Conservation (phyloP, 2,329 filamentous ascomycete genomes). For the Penicillium frequentans region DNA sequence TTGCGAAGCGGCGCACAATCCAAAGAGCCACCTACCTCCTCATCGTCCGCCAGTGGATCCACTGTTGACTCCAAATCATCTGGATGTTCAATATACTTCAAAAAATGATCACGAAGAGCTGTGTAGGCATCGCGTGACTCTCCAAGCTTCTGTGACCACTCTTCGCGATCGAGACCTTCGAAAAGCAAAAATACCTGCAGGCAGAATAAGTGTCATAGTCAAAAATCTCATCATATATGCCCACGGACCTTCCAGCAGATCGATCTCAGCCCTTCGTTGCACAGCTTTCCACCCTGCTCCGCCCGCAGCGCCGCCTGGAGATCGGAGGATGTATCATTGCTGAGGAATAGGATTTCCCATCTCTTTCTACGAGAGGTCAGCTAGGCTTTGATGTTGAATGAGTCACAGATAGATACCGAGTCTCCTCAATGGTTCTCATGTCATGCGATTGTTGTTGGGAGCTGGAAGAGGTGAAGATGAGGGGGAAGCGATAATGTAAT, state of each 20-base stretch:
- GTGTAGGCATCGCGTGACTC: conserved; percentile 74
- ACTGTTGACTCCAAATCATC: conserved; percentile 72
- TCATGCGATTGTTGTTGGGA: conserved; percentile 20
- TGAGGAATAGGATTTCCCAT: conserved; percentile 65
- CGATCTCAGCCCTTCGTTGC: conserved; percentile 73
- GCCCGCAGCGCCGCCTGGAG: conserved; percentile 65
- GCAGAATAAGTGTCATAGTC: conserved; percentile 21
- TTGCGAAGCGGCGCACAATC: not conserved
- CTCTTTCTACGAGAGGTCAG: conserved; percentile 52
- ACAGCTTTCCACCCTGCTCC: conserved; percentile 62
- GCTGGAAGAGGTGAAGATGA: conserved; percentile 8
- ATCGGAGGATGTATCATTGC: conserved; percentile 57
- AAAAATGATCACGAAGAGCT: conserved; percentile 69
- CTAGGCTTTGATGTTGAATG: not conserved
- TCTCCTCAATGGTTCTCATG: conserved; percentile 58
- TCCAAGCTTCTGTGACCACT: conserved; percentile 68
- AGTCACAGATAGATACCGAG: conserved; percentile 43
- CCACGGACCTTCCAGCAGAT: conserved; percentile 81
- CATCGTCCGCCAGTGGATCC: conserved; percentile 85
- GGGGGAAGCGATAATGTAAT: conserved; percentile 25
- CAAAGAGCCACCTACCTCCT: conserved; percentile 51
- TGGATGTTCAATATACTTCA: conserved; percentile 81
- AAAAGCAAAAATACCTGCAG: conserved; percentile 76
- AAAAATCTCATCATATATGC: conserved; percentile 1
- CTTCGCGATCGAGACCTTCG: conserved; percentile 61